A percentile compares a stretch with the other conserved stretches of the same genome.
Conservation (phyloP, 129 eudicot genomes). For the Centrapalus pauciflorus region DNA sequence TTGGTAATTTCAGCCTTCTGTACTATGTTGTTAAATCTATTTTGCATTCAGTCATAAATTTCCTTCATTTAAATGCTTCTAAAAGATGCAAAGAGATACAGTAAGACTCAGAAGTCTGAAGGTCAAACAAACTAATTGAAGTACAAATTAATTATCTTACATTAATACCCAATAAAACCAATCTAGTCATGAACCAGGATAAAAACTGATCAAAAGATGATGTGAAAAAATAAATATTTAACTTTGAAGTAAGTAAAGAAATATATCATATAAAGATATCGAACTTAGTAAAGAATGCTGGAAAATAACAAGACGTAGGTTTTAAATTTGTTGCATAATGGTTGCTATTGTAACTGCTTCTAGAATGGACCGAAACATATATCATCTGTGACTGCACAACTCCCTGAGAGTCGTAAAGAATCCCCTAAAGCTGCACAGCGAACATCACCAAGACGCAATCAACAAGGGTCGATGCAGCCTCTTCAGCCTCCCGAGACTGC, state of each 20-base stretch:
- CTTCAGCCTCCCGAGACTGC: slow-evolving; percentile 31
- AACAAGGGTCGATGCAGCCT: slow-evolving; percentile 12
- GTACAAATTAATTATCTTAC: too few relatives aligned
- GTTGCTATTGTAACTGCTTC: slow-evolving; percentile 21
- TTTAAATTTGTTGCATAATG: background rate
- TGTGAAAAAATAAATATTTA: too few relatives aligned
- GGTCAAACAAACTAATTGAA: background rate
- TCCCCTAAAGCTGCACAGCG: slow-evolving; percentile 27
- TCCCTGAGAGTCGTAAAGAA: slow-evolving; percentile 20
- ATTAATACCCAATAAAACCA: too few relatives aligned
- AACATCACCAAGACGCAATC: slow-evolving; percentile 16
- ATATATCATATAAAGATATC: background rate
- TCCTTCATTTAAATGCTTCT: too few relatives aligned
- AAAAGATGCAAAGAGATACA: too few relatives aligned
- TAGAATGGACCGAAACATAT: slow-evolving; percentile 85
- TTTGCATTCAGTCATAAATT: too few relatives aligned
- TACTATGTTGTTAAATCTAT: background rate
- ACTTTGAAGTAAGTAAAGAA: too few relatives aligned
- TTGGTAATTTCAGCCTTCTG: slow-evolving; percentile 43
- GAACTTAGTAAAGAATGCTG: background rate
- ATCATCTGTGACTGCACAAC: slow-evolving; percentile 20
- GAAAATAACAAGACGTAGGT: background rate
- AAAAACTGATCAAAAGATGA: background rate
- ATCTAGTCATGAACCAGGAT: background rate
- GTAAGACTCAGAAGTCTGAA: too few relatives aligned